Evolutionary conservation across 2,329 filamentous ascomycete genomes (phyloP), one percentile per base, ranked within the genome.

Genomic region (Seiridium cupressi): DNA sequence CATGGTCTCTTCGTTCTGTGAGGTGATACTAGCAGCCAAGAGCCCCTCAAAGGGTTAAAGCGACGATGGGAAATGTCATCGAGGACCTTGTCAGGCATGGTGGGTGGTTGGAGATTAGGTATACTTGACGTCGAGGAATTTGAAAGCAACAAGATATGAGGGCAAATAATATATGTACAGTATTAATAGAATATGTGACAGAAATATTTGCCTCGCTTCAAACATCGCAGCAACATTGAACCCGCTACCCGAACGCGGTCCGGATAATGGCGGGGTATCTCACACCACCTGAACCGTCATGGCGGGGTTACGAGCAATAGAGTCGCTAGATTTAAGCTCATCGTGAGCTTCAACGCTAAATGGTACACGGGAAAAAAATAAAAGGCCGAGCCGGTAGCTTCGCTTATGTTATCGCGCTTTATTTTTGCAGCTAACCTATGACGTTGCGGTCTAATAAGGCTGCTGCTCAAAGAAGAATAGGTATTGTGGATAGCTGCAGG

Each of bases 31-130:
- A 99, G 85, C 62, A 99, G 84, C 90, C 93, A 96, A 63, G 90
- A 92, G 63, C 92, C 93, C 65, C 91, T 89, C 63, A 99, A 83
- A 57, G 92, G 91, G 74, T 99, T 99, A 76, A 90, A 98, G 73
- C 95, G 89, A 69, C 95, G 85, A 74, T 99, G 95, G 47, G 95
- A 97, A 70, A 99, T 98, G 75, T 99, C 94, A 81, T 98, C 89
- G 55, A 99, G 87, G 55, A 94, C 87, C 65, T 86, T 83, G 71
- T 90, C 88, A 7, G 86, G 84, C 90, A 93, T 93, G 51, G 63
- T 77, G 66, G 49, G 32, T 26, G 7, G 26, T 49, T 35, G 3
- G 48, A 13, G 42, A 10, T 32, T 6, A 35, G 26, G 11, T 18
- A 26, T 32, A n/a, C 38, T 61, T 7, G 49, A 44, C 3, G 40